These are phyloP conservation scores for Xylaria sp. DNA, from an alignment of 2,329 filamentous ascomycete species.

Conservation along the genomic window DNA sequence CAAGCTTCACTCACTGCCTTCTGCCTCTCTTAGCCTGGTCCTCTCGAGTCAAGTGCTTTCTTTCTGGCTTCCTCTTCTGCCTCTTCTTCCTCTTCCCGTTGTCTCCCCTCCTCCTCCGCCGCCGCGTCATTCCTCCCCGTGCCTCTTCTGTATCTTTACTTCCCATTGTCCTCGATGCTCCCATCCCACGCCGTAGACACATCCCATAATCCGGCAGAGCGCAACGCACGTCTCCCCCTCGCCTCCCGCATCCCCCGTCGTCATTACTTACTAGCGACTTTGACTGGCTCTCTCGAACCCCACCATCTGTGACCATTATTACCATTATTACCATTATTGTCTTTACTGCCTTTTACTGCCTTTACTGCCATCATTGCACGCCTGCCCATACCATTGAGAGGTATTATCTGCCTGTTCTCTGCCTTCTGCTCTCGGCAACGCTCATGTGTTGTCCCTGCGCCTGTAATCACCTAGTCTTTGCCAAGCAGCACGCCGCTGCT, in stretches of 20 bases:
- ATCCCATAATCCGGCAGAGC: conserved; percentile 13
- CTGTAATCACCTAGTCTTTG: conserved; percentile 1
- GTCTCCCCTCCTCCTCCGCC: neutral
- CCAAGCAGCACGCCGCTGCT: conserved; percentile 15
- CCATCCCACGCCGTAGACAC: conserved; percentile 16
- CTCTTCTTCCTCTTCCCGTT: neutral
- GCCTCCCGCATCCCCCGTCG: conserved; percentile 23
- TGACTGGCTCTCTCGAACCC: conserved; percentile 23
- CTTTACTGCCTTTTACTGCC: neutral
- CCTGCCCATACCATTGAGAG: conserved; percentile 12
- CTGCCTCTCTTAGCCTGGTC: conserved; percentile 19
- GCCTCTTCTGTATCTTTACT: conserved; percentile 13
- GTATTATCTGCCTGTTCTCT: conserved; percentile 1
- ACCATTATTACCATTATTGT: conserved; percentile 23
- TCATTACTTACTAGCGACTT: conserved; percentile 22
- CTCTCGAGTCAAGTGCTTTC: conserved; percentile 25
- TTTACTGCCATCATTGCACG: no score
- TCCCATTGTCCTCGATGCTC: conserved; percentile 13
- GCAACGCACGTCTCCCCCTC: conserved; percentile 6
- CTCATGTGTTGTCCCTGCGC: conserved; percentile 10
- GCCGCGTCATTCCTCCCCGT: neutral
- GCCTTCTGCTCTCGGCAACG: conserved; percentile 7
- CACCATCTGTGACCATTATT: conserved; percentile 27
- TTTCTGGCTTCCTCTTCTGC: conserved; percentile 10
- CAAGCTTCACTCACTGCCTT: conserved; percentile 32